phyloP scores from a whole-genome alignment of 169 alveolate genomes.

The Eimeria maxima region DNA sequence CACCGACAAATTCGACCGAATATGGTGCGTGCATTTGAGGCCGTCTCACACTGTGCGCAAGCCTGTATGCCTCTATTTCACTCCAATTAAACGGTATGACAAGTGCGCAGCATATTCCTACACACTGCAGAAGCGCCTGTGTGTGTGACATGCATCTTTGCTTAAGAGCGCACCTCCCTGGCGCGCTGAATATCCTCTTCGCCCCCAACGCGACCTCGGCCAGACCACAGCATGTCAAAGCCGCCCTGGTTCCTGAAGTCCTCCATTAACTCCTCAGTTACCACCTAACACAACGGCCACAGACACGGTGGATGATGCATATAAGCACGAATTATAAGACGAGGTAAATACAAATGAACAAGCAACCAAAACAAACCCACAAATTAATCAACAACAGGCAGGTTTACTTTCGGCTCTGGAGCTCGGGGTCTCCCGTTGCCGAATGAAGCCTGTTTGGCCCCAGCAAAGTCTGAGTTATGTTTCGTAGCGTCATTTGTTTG shows the following conservation, averaged over 20 bases:
- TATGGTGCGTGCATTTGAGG: background rate
- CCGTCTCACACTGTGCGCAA: background rate
- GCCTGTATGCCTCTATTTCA: background rate
- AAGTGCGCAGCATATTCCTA: background rate
- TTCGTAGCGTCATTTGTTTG: background rate
- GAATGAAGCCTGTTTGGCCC: constrained; percentile 3
- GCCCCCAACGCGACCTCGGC: constrained; percentile 98
- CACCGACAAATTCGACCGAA: background rate
- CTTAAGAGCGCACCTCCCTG: constrained; percentile 87
- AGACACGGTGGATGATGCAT: background rate
- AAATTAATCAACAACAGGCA: background rate
- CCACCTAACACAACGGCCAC: constrained; percentile 61
- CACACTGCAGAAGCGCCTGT: background rate
- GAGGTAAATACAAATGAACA: background rate
- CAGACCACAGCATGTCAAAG: constrained; percentile 99
- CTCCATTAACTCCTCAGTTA: constrained; percentile 96
- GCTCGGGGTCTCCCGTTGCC: background rate
- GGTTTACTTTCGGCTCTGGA: background rate
- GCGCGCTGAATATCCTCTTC: constrained; percentile 95
- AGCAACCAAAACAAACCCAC: background rate
- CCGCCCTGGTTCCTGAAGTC: constrained; percentile 99
- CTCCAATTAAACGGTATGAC: background rate
- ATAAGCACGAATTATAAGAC: background rate
- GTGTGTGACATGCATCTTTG: background rate
- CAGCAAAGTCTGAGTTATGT: background rate